phyloP scores from a whole-genome alignment of 768 basidiomycete species.

The Hypsizygus marmoreus region DNA sequence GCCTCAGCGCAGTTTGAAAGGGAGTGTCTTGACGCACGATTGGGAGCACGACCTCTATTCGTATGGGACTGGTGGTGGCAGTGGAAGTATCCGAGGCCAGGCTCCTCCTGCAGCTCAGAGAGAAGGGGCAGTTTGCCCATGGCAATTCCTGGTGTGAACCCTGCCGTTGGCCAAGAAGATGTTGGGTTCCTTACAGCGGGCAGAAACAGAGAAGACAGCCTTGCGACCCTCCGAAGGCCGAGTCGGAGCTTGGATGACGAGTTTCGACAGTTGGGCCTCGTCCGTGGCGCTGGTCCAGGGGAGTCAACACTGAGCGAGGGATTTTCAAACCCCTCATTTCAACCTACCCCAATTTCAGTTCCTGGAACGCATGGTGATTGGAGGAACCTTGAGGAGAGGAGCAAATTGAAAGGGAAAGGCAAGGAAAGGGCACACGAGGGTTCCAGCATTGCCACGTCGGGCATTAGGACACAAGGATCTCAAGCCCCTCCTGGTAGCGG shows the following conservation, averaged over 20 bases:
- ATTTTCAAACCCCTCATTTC: slow-evolving; percentile 16
- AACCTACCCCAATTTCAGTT: slow-evolving; percentile 38
- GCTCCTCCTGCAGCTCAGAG: slow-evolving; percentile 11
- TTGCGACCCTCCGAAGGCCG: slow-evolving; percentile 58
- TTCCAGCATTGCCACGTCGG: background rate
- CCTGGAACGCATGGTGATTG: slow-evolving; percentile 61
- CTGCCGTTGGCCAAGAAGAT: slow-evolving; percentile 8
- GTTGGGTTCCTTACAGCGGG: slow-evolving; percentile 22
- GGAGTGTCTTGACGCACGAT: slow-evolving; percentile 25
- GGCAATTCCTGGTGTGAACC: slow-evolving; percentile 48
- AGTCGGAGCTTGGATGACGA: slow-evolving; percentile 64
- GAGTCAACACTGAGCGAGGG: background rate
- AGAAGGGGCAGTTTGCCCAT: slow-evolving; percentile 65
- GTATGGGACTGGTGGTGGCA: slow-evolving; percentile 21
- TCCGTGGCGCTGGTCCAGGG: background rate
- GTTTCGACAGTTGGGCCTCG: slow-evolving; percentile 12
- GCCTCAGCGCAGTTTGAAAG: slow-evolving; percentile 36
- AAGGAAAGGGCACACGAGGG: slow-evolving; percentile 14
- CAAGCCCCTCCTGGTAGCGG: background rate
- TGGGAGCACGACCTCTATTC: slow-evolving; percentile 25
- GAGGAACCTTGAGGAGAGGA: slow-evolving; percentile 50
- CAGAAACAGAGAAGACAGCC: slow-evolving; percentile 58
- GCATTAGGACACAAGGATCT: too few species aligned
- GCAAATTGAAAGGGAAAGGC: slow-evolving; percentile 26
- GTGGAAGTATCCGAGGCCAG: slow-evolving; percentile 24